A percentile compares a stretch with the other conserved stretches of the same genome.
Evolutionary conservation across 139 green algal species (phyloP).

Genomic region (Chlorella sp.): DNA sequence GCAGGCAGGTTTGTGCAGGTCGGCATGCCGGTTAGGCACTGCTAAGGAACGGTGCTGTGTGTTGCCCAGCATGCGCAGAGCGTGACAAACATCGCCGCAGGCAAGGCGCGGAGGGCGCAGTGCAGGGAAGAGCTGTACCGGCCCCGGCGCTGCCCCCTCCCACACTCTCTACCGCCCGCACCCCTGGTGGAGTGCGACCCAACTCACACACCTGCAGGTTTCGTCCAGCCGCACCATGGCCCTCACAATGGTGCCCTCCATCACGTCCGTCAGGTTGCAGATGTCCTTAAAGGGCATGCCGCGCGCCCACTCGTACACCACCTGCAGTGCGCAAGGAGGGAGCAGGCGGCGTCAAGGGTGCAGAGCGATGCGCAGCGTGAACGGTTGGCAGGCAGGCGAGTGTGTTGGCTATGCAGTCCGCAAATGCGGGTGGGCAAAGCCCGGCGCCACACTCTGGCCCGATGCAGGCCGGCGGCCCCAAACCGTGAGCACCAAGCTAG

Average conservation of each 20-base stretch:
- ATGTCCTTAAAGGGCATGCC: slow-evolving; percentile 92
- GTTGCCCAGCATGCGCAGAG: too few relatives aligned
- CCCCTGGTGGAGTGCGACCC: background rate
- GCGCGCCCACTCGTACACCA: slow-evolving; percentile 96
- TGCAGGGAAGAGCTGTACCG: background rate
- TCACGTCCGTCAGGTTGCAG: slow-evolving; percentile 90
- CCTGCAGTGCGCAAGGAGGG: slow-evolving; percentile 49
- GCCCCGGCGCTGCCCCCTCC: background rate
- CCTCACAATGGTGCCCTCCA: slow-evolving; percentile 95
- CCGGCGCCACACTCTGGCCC: background rate
- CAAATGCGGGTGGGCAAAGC: too few relatives aligned
- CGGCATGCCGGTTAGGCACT: too few relatives aligned
- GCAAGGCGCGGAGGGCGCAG: too few relatives aligned
- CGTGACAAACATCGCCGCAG: too few relatives aligned
- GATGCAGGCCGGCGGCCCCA: too few relatives aligned
- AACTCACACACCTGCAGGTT: slow-evolving; percentile 57
- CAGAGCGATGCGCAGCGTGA: too few relatives aligned
- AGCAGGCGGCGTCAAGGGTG: too few relatives aligned
- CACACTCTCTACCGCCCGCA: background rate
- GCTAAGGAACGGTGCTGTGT: too few relatives aligned
- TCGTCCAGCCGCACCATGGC: slow-evolving; percentile 91
- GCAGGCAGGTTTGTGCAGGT: background rate
- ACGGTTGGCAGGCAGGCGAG: background rate
- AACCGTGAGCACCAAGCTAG: background rate
- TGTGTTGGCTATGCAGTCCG: too few relatives aligned